A percentile compares a stretch with the other conserved stretches of the same genome.
These are phyloP conservation scores for Candida insectalens DNA, from an alignment of 805 yeast genomes.

Conservation along the genomic window DNA sequence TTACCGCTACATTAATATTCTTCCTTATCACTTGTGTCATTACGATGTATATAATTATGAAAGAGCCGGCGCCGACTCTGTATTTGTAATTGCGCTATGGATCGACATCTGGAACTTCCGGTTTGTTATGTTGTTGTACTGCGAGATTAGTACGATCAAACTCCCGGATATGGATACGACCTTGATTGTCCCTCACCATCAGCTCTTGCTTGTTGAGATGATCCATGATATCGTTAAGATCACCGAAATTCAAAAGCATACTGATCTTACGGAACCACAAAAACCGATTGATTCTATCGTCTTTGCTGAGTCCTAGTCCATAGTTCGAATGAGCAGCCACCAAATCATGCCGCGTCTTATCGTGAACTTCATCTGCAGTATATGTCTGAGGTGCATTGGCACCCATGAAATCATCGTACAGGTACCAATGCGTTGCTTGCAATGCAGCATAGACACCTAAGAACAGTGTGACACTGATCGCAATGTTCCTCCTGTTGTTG, in stretches of 20 bases:
- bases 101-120: no score
- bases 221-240: constrained; percentile 13
- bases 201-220: constrained; percentile 11
- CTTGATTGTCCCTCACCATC: constrained; percentile 2
- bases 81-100: no score
- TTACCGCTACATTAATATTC: no score
- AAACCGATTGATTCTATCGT: constrained; percentile 46
- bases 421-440: constrained; percentile 21
- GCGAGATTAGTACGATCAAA: no score
- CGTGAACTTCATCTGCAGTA: constrained; percentile 22
- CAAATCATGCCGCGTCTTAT: constrained; percentile 30
- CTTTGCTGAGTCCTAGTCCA: constrained; percentile 39
- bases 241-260: constrained; percentile 17
- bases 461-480: constrained; percentile 18
- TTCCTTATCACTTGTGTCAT: no score
- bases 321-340: constrained; percentile 36
- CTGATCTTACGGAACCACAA: constrained; percentile 39
- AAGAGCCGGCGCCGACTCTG: no score
- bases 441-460: constrained; percentile 18
- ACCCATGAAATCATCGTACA: constrained; percentile 24
- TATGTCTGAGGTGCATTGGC: constrained; percentile 14
- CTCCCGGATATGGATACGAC: neutral
- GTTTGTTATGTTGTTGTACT: no score
- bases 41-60: no score
- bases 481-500: constrained; percentile 20